Base-by-base conservation (phyloP, 2,329 filamentous ascomycete species). In the Pleoardoris graminearum region DNA sequence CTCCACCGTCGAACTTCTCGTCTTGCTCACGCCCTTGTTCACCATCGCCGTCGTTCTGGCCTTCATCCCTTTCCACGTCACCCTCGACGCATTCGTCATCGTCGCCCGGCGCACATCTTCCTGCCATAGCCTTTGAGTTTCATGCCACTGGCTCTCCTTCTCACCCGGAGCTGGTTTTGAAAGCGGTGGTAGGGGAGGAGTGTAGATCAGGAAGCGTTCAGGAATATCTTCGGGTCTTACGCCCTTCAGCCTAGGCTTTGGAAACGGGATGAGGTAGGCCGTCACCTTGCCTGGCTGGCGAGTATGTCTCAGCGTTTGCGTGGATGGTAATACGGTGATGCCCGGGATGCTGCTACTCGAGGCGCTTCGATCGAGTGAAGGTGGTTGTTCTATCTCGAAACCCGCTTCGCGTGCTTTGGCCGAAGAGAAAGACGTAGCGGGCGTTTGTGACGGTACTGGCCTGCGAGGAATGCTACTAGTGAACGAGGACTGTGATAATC, bases 101-200 rank as follows among this genome's bases (percentile, higher is more conserved):
- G 77, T 77, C 3, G 76, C 76, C 32, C 68, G 67, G 4, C 76
- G 72, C 10, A 78, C 73, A 58, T 78, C 75, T 49, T 76, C 70
- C 59, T 77, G 73, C 76, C 76, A 79, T 63, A 75, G 75, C 6
- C 76, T 67, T 58, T 76, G 74, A 17, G 76, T 65, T 54, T 77
- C 77, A 59, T 77, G 76, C 36, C 73, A 53, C 23, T 71, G 71
- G 39, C 56, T 67, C 58, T 78, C 76, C 51, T 77, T 78, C 38
- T 75, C 70, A 36, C 75, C 76, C 29, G 74, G 68, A 14, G 62
- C 65, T 0, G 76, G 76, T 47, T 71, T 73, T 11, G 63, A 61
- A 1, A 78, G 62, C 8, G 76, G 76, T 7, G 76, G 75, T 5
- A 73, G 66, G 5, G 76, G 75, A 3, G 76, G 76, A 0, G 76